Evolutionary conservation across 1,139 yeast genomes (phyloP).

Genomic region (Kurtzmaniella quercitrusa): DNA sequence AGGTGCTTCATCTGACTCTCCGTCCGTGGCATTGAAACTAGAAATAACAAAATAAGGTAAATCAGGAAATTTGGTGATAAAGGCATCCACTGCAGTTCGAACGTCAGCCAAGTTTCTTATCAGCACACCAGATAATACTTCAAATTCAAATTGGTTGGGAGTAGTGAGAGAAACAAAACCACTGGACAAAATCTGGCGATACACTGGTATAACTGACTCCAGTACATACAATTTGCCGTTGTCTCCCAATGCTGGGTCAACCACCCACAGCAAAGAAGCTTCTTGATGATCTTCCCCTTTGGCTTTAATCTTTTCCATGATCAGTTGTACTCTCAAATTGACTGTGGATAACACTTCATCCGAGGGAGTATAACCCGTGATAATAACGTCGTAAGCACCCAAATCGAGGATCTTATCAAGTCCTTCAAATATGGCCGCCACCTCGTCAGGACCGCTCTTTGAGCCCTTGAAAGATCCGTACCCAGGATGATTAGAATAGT

Average conservation of each 20-base stretch:
- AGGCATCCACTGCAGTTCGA: slow-evolving; percentile 17
- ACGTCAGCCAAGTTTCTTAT: slow-evolving; percentile 17
- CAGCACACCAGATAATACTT: slow-evolving; percentile 23
- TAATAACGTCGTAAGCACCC: slow-evolving; percentile 42
- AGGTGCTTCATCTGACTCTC: slow-evolving; percentile 1
- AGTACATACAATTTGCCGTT: slow-evolving; percentile 36
- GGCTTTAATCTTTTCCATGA: background rate
- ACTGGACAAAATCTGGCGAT: slow-evolving; percentile 20
- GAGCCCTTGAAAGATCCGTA: slow-evolving; percentile 46
- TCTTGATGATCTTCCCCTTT: background rate
- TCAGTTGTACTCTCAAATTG: slow-evolving; percentile 31
- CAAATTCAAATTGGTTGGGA: slow-evolving; percentile 42
- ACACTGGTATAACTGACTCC: slow-evolving; percentile 28
- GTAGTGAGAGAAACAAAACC: slow-evolving; percentile 32
- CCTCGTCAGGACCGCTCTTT: slow-evolving; percentile 16
- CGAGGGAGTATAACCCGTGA: slow-evolving; percentile 73
- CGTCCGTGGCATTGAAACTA: slow-evolving; percentile 24
- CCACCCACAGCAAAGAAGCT: slow-evolving; percentile 27
- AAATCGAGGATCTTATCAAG: slow-evolving; percentile 20
- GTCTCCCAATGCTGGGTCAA: slow-evolving; percentile 42
- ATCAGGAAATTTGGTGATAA: slow-evolving; percentile 16
- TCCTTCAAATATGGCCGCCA: slow-evolving; percentile 21
- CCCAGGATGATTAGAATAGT: slow-evolving; percentile 80
- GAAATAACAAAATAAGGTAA: slow-evolving; percentile 32
- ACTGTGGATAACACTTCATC: slow-evolving; percentile 48